Conservation (phyloP, 805 yeast species). For the Wickerhamiella sergipiensis region DNA sequence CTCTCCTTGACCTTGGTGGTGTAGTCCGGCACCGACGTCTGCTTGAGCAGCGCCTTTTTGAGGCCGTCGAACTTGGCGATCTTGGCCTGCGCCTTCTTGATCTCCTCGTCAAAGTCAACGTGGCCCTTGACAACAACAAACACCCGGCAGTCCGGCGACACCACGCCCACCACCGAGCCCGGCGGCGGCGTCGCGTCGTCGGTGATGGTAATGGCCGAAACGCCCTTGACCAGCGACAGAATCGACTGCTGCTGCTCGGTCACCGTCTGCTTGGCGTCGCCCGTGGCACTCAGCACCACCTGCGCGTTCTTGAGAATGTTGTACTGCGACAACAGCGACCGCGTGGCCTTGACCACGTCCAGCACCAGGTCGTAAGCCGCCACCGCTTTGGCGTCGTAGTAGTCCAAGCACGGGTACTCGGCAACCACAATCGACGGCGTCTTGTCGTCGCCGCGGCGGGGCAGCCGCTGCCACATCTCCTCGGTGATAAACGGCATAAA, state of each 20-base stretch:
- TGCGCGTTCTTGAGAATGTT: conserved; percentile 78
- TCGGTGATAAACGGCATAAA: conserved; percentile 97
- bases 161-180: conserved; percentile 80
- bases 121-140: conserved; percentile 90
- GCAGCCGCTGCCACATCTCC: conserved; percentile 98
- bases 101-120: conserved; percentile 84
- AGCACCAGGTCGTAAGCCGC: conserved; percentile 72
- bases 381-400: conserved; percentile 51
- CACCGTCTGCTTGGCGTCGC: conserved; percentile 39
- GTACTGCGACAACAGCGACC: conserved; percentile 86
- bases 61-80: conserved; percentile 49
- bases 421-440: conserved; percentile 66
- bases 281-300: conserved; percentile 63
- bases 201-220: conserved; percentile 58
- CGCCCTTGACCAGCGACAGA: conserved; percentile 83
- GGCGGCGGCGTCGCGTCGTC: conserved; percentile 51
- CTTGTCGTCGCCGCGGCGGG: conserved; percentile 63
- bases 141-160: conserved; percentile 68
- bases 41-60: conserved; percentile 52
- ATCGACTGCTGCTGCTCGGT: conserved; percentile 70
- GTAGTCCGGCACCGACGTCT: conserved; percentile 60
- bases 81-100: conserved; percentile 67
- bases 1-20: conserved; percentile 70
- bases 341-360: conserved; percentile 76
- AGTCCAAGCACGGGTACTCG: conserved; percentile 53